These are phyloP conservation scores for Phytophthora macrochlamydospora DNA, from an alignment of 352 stramenopile species.

Conservation along the genomic window DNA sequence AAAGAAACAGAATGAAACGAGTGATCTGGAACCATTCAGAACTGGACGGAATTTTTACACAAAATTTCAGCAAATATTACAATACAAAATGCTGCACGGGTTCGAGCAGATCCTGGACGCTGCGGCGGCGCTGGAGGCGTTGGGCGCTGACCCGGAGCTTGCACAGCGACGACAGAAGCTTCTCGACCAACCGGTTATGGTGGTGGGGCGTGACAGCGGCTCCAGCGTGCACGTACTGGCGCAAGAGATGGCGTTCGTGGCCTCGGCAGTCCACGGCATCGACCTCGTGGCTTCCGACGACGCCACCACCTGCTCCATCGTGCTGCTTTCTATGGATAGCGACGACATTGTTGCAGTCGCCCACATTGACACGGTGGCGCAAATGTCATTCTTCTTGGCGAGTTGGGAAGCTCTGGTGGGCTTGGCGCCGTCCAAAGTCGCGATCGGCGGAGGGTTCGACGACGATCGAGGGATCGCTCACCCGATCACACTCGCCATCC, in stretches of 20 bases:
- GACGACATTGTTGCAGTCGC: slow-evolving; percentile 17
- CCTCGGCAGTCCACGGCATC: slow-evolving; percentile 9
- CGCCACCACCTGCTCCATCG: slow-evolving; percentile 37
- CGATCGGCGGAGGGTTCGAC: slow-evolving; percentile 28
- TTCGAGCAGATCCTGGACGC: slow-evolving; percentile 16
- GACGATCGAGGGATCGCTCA: slow-evolving; percentile 25
- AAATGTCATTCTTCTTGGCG: slow-evolving; percentile 33
- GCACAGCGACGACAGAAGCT: slow-evolving; percentile 5
- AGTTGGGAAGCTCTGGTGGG: slow-evolving; percentile 28
- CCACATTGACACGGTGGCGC: slow-evolving; percentile 19
- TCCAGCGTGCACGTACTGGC: slow-evolving; percentile 28
- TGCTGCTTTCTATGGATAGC: slow-evolving; percentile 17
- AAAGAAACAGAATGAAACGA: neutral
- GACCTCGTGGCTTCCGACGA: slow-evolving; percentile 36
- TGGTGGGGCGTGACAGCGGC: slow-evolving; percentile 19
- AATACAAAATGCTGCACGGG: slow-evolving; percentile 22
- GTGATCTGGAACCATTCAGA: slow-evolving; percentile 1
- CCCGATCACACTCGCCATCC: slow-evolving; percentile 27
- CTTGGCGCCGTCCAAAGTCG: slow-evolving; percentile 11
- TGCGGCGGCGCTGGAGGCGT: slow-evolving; percentile 11
- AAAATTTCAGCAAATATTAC: neutral
- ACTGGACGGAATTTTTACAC: neutral
- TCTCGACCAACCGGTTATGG: slow-evolving; percentile 22
- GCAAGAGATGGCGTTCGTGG: slow-evolving; percentile 33
- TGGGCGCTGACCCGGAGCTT: slow-evolving; percentile 12